Base-by-base conservation (phyloP, 140 eudicot species). In the Stevia rebaudiana region DNA sequence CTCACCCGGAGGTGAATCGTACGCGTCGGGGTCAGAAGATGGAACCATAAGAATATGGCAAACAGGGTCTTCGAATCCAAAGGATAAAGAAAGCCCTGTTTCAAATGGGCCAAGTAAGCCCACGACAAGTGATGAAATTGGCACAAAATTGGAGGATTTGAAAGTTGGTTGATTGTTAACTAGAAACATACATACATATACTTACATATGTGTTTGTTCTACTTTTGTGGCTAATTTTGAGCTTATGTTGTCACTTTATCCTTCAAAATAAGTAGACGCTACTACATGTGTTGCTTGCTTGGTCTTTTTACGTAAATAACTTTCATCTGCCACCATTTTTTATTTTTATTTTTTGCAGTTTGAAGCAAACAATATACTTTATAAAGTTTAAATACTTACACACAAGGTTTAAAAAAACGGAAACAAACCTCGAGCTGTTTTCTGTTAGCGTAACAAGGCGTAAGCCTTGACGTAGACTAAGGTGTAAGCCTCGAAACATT, bases 11-110 rank as follows among this genome's bases (percentile, higher is more conserved):
- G 98, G 98, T 36, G 98, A 92, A 64, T 92, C 98, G 0, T 92
- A 85, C 71, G 98, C 98, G 11, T 92, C 98, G 4, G 98, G 98
- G 17, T 92, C 98, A 0, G 98, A 92, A 73, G 98, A 92, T 57
- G 98, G 98, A 33, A 92, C 98, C 65, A 81, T 92, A 62, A 83
- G 98, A 70, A 92, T 92, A 81, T 88, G 63, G 63, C 63, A 56
- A 31, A 56, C 63, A 56, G 91, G 78, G 40, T 84, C 86, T 28
- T 62, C 67, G 68, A 61, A 64, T 55, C 72, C 52, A 4, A 70
- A 63, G 43, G 95, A 83, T 70, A 74, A 73, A 30, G 94, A 80
- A 7, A 23, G 69, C 47, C 69, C 81, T 15, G 65, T 50, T 46
- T 65, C 80, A 24, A 79, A 81, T 59, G 82, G 83, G 21, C 75